Evolutionary conservation across 768 basidiomycete species (phyloP).

Genomic region (Phanerochaete carnosa): DNA sequence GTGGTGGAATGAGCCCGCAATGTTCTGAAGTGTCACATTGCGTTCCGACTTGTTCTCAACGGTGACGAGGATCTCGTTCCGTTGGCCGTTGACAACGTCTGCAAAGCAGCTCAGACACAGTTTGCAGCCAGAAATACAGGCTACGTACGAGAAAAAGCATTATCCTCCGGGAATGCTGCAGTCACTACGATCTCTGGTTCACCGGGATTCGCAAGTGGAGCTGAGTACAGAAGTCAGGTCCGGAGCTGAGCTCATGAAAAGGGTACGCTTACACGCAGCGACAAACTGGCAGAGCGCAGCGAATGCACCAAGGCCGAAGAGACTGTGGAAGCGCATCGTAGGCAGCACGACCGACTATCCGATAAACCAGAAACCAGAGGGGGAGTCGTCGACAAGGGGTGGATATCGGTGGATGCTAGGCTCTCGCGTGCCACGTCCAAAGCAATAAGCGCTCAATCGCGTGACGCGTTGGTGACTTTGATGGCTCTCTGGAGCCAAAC

Average conservation of each 20-base stretch:
- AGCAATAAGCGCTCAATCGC: background rate
- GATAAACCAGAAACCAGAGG: background rate
- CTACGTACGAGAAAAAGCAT: constrained; percentile 73
- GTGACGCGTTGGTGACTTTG: background rate
- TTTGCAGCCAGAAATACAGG: background rate
- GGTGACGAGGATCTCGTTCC: constrained; percentile 58
- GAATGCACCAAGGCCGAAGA: constrained; percentile 26
- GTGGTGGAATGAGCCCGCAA: constrained; percentile 67
- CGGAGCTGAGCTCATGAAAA: background rate
- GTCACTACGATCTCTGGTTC: constrained; percentile 53
- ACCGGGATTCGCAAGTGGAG: constrained; percentile 24
- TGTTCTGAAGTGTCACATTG: constrained; percentile 63
- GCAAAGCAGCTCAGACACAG: background rate
- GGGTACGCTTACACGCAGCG: constrained; percentile 24
- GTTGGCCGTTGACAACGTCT: constrained; percentile 86
- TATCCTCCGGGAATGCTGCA: constrained; percentile 66
- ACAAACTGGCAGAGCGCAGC: constrained; percentile 26
- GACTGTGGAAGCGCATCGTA: constrained; percentile 31
- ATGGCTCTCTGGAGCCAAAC: too few species aligned
- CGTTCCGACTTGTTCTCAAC: constrained; percentile 76
- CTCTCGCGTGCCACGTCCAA: constrained; percentile 13
- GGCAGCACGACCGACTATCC: background rate
- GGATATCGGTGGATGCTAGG: background rate
- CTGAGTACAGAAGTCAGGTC: background rate
- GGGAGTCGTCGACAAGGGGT: constrained; percentile 1